Evolutionary conservation across 2,329 filamentous ascomycete genomes (phyloP), one percentile per base, ranked within the genome.

Genomic region (Berkeleyomyces basicola): DNA sequence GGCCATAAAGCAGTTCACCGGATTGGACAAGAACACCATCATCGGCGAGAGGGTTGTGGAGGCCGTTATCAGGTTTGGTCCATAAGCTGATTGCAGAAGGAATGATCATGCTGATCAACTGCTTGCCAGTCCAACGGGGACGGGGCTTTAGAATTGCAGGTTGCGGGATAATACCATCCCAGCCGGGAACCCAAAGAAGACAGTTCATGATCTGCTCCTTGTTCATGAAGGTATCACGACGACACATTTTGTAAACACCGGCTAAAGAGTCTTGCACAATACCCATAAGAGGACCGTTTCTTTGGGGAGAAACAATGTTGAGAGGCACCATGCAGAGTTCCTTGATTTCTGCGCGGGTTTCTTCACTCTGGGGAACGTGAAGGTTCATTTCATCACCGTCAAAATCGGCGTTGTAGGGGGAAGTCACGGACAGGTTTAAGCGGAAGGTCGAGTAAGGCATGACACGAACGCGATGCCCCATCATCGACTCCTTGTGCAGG

Each of bases 321-420:
- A 93, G 82, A 0, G 93, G 93, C n/a, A 99, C 93, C 81, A 97
- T 87, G 73, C 92, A 97, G 11, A 99, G 82, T 72, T 97, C 87
- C 73, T 85, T 89, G 68, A 99, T 84, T 74, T 99, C 93, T 55
- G 95, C 90, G 65, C 93, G 87, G 42, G 95, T 95, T 74, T 99
- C 95, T 71, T 99, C 91, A 44, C 88, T 93, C 71, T 99, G 93
- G 3, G 93, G 95, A 61, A 99, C 95, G 81, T 99, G 93, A 76
- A 99, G 83, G 72, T 99, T 99, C 93, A 99, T 99, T 75, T 99
- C 93, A 73, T 99, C 93, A 76, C 93, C 93, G 71, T 99, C 93
- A 76, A 99, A 99, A 88, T 99, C 93, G 69, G 93, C 93, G 77
- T 99, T 99, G 79, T 99, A 99, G 0, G 93, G 93, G 37, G 91